Base-by-base conservation (phyloP, 2,329 filamentous ascomycete species). In the Colletotrichum agaves region DNA sequence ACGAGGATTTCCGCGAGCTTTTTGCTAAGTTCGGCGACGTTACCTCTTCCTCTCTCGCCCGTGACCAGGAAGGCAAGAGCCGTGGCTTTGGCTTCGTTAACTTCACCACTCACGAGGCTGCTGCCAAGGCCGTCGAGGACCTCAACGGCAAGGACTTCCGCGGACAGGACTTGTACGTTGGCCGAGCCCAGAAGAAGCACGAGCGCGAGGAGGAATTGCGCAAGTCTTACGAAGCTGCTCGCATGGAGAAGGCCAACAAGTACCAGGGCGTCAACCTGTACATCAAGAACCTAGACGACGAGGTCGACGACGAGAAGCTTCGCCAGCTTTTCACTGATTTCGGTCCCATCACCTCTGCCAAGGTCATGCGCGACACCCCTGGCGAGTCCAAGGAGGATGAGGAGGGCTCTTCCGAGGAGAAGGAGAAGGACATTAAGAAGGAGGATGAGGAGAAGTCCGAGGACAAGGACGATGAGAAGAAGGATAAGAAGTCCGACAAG, bases 201-300 rank as follows among this genome's bases (percentile, higher is more conserved):
- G 96, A 99, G 87, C 96, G 96, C 77, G 96, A 99, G 86, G 96
- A 99, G 85, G 96, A 99, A 84, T 91, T 99, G 70, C 94, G 96
- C 85, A 97, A 93, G 87, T 97, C 97, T 78, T 98, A 99, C 82
- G 96, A 99, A 84, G 95, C 95, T 77, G 94, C 94, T 75, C 95
- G 96, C 76, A 87, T 97, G 76, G 96, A 99, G 88, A 99, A 99
- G 88, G 94, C 94, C 80, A 97, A 90, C 85, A 99, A 99, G 87
- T 99, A 99, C 84, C 94, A 97, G 85, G 96, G 96, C 74, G 96
- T 99, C 81, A 99, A 99, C 86, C 88, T 99, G 56, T 99, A 99
- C 86, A 96, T 99, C 85, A 99, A 99, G 91, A 99, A 99, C 84
- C 86, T 99, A 69, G 92, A 94, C 72, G 96, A 99, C 74, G 96